phyloP scores from a whole-genome alignment of 2,329 filamentous ascomycete genomes.

The Pseudogymnoascus sp. region DNA sequence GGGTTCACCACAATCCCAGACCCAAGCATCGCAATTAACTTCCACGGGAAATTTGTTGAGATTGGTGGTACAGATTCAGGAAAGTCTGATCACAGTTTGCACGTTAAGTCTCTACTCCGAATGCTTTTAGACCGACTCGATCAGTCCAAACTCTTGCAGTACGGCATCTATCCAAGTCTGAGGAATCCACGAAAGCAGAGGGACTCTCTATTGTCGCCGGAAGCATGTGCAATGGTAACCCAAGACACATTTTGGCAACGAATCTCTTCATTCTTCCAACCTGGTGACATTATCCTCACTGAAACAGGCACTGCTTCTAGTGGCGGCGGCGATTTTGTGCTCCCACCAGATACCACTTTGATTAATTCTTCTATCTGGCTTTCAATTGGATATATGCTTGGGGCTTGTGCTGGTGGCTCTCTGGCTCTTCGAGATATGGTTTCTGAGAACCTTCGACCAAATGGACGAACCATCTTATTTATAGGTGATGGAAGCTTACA shows the following conservation, averaged over 20 bases:
- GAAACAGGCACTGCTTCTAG: constrained; percentile 53
- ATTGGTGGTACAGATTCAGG: not conserved
- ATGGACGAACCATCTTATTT: constrained; percentile 46
- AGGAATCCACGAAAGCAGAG: not conserved
- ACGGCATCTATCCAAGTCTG: not conserved
- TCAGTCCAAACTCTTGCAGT: not conserved
- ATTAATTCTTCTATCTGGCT: constrained; percentile 51
- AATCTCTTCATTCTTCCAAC: constrained; percentile 39
- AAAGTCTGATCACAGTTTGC: not conserved
- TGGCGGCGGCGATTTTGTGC: constrained; percentile 43
- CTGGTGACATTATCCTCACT: constrained; percentile 48
- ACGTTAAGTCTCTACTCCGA: not conserved
- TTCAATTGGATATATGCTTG: constrained; percentile 55
- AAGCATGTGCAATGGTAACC: constrained; percentile 30
- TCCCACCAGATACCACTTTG: constrained; percentile 41
- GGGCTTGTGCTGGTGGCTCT: constrained; percentile 47
- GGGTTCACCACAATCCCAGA: constrained; percentile 26
- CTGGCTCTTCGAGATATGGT: constrained; percentile 44
- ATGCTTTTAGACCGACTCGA: not conserved
- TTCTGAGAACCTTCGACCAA: constrained; percentile 22
- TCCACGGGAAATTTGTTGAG: not conserved
- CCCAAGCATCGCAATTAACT: not conserved
- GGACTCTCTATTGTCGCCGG: constrained; percentile 17
- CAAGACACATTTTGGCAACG: constrained; percentile 43
- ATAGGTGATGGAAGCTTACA: constrained; percentile 60